Percentiles rank a stretch among this genome's conserved stretches.
Evolutionary conservation across 2,329 filamentous ascomycete species (phyloP).

Genomic region (Arthrobotrys entomopaga): DNA sequence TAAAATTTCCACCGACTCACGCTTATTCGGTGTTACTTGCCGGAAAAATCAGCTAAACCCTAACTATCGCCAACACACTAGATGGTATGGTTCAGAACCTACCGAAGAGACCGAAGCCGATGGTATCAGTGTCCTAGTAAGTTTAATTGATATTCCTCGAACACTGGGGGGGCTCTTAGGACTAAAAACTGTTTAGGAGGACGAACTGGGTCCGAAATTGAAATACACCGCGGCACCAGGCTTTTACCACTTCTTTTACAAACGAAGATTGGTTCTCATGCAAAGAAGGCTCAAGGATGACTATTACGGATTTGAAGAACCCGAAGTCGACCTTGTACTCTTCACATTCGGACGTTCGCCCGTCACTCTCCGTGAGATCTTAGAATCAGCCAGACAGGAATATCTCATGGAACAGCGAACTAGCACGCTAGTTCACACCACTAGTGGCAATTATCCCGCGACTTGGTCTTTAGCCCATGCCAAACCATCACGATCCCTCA

Average conservation of each 20-base stretch:
- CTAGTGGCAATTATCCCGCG: constrained; percentile 33
- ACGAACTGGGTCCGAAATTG: constrained; percentile 53
- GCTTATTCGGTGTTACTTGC: constrained; percentile 59
- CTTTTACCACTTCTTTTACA: constrained; percentile 54
- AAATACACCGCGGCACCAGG: constrained; percentile 56
- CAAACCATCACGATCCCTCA: constrained; percentile 56
- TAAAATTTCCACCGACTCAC: constrained; percentile 58
- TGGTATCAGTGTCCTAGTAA: constrained; percentile 17
- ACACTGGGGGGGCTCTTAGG: too few relatives aligned
- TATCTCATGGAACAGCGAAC: constrained; percentile 56
- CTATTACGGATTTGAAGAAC: constrained; percentile 39
- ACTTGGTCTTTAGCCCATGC: constrained; percentile 55
- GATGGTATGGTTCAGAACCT: constrained; percentile 39
- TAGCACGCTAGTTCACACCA: constrained; percentile 56
- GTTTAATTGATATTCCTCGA: not conserved
- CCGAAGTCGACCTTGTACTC: constrained; percentile 51
- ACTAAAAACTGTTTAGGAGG: constrained; percentile 24
- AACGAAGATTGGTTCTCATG: constrained; percentile 53
- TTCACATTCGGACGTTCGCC: constrained; percentile 57
- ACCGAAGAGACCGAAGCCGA: constrained; percentile 17
- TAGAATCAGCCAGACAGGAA: constrained; percentile 55
- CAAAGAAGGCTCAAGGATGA: constrained; percentile 54
- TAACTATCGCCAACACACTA: constrained; percentile 35
- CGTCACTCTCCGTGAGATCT: constrained; percentile 47
- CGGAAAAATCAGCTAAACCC: constrained; percentile 52